Evolutionary conservation across 2,329 filamentous ascomycete species (phyloP).

Genomic region (Verticillium tricorpus): DNA sequence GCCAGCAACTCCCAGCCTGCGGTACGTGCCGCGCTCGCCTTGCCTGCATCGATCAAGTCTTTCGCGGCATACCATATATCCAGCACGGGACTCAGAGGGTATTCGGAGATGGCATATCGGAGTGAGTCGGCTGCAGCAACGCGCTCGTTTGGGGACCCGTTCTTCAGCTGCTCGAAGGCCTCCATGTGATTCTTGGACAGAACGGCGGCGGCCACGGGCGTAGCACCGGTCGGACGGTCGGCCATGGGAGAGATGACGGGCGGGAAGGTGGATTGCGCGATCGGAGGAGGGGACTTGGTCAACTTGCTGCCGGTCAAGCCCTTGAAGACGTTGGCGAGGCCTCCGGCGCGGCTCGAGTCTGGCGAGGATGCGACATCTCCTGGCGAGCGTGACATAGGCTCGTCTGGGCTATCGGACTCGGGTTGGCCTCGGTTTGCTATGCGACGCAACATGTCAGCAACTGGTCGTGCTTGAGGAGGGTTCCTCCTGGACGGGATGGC

Average conservation of each 20-base stretch:
- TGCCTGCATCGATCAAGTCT: conserved; percentile 56
- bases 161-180: conserved; percentile 49
- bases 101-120: conserved; percentile 51
- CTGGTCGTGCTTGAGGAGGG: background rate
- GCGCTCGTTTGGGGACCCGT: conserved; percentile 47
- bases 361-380: conserved; percentile 52
- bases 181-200: conserved; percentile 49
- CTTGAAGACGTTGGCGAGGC: conserved; percentile 60
- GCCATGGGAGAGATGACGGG: conserved; percentile 33
- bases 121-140: conserved; percentile 54
- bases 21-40: conserved; percentile 46
- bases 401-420: conserved; percentile 20
- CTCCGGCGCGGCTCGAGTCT: conserved; percentile 51
- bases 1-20: conserved; percentile 64
- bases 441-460: conserved; percentile 13
- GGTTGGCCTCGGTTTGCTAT: conserved; percentile 6
- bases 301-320: conserved; percentile 53
- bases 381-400: conserved; percentile 56
- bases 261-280: conserved; percentile 33
- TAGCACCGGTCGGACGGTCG: conserved; percentile 38
- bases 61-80: conserved; percentile 64
- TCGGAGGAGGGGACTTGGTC: conserved; percentile 43
- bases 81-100: conserved; percentile 53
- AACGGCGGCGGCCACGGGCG: conserved; percentile 29
- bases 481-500: background rate